Conservation (phyloP, 2,329 filamentous ascomycete species). For the Ascosphaera aggregata region DNA sequence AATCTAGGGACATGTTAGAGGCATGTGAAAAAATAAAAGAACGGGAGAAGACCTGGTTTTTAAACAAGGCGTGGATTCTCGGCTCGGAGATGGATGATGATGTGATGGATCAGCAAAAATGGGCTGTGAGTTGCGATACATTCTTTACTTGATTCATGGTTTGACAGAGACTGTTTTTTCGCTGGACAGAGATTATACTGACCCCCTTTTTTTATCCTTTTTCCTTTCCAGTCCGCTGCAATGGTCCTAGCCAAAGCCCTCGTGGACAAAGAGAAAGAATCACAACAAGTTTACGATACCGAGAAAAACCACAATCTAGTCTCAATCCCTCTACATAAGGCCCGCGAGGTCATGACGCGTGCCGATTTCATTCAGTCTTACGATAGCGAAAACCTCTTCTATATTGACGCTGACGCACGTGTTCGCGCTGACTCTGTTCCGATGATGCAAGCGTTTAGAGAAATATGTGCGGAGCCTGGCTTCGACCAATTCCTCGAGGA, state of each 20-base stretch:
- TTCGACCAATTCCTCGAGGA: conserved; percentile 66
- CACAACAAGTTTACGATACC: conserved; percentile 37
- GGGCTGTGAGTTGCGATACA: conserved; percentile 57
- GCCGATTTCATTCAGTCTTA: conserved; percentile 85
- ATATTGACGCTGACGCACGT: conserved; percentile 65
- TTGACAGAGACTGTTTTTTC: no score
- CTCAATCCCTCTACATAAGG: conserved; percentile 55
- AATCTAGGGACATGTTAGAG: conserved; percentile 52
- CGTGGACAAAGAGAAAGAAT: conserved; percentile 53
- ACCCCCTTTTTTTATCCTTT: conserved; percentile 4
- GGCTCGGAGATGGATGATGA: conserved; percentile 75
- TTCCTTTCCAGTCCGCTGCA: conserved; percentile 47
- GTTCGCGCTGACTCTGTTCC: conserved; percentile 87
- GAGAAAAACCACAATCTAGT: conserved; percentile 53
- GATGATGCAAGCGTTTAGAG: conserved; percentile 79
- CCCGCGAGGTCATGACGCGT: conserved; percentile 83
- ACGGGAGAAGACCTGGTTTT: conserved; percentile 53
- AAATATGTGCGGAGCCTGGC: conserved; percentile 52
- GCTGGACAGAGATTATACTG: no score
- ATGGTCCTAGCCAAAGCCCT: conserved; percentile 85
- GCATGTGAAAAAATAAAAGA: conserved; percentile 52
- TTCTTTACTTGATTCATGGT: no score
- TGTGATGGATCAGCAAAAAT: conserved; percentile 96
- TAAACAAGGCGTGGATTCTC: conserved; percentile 59
- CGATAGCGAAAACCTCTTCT: conserved; percentile 87